A percentile compares a stretch with the other conserved stretches of the same genome.
phyloP scores from a whole-genome alignment of 495 filamentous ascomycete species.

The Tuber calosporum region DNA sequence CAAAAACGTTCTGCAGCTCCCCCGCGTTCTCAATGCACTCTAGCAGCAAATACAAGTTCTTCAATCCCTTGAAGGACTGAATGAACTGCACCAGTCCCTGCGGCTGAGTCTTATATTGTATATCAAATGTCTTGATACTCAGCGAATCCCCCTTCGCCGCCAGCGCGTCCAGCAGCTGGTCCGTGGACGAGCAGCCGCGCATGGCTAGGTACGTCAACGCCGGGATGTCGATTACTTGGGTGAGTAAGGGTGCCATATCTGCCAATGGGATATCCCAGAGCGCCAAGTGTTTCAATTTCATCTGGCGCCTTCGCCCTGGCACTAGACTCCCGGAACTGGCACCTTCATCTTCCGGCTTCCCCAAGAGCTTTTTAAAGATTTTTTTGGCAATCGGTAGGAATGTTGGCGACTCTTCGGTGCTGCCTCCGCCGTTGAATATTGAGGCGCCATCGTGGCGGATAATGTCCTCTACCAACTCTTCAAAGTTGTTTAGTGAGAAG shows the following conservation, averaged over 20 bases:
- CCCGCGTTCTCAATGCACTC: conserved; percentile 7
- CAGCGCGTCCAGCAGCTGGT: conserved; percentile 7
- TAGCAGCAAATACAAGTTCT: conserved; percentile 18
- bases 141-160: background rate
- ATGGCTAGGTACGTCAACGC: conserved; percentile 6
- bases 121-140: conserved; percentile 13
- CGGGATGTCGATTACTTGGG: conserved; percentile 10
- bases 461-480: conserved; percentile 9
- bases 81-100: conserved; percentile 9
- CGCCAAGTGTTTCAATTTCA: conserved; percentile 8
- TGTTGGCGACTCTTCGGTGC: conserved; percentile 7
- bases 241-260: conserved; percentile 1
- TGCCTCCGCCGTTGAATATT: background rate
- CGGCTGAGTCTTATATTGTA: conserved; percentile 11
- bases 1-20: conserved; percentile 6
- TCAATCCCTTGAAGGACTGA: conserved; percentile 11
- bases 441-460: background rate
- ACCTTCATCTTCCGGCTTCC: background rate
- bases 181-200: conserved; percentile 9
- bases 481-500: conserved; percentile 12
- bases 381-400: conserved; percentile 12
- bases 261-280: conserved; percentile 9
- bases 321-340: background rate
- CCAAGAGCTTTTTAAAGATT: conserved; percentile 14
- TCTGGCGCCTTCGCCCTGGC: background rate